These are phyloP conservation scores for Amanita fuliginea DNA, from an alignment of 768 basidiomycete species.

Conservation along the genomic window DNA sequence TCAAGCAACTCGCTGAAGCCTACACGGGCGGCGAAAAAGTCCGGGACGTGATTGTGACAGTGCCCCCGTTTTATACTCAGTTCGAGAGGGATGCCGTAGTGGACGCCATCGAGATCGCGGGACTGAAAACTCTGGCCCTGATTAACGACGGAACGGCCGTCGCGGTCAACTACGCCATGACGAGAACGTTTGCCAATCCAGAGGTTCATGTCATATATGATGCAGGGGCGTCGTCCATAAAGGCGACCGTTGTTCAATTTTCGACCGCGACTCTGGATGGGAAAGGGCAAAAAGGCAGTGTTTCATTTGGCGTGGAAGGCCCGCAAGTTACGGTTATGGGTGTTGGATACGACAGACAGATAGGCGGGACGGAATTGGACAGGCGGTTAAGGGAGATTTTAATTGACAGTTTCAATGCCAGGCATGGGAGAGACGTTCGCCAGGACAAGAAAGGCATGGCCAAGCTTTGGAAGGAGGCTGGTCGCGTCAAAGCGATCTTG, in stretches of 20 bases:
- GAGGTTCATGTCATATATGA: conserved; percentile 92
- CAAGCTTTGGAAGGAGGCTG: conserved; percentile 91
- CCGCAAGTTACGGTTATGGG: conserved; percentile 75
- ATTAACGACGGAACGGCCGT: conserved; percentile 91
- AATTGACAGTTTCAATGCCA: conserved; percentile 60
- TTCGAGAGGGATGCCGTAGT: conserved; percentile 85
- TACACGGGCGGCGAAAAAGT: conserved; percentile 61
- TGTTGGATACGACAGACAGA: conserved; percentile 66
- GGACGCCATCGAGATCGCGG: conserved; percentile 89
- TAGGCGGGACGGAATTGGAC: conserved; percentile 81
- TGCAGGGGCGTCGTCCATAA: conserved; percentile 76
- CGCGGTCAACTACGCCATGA: conserved; percentile 99
- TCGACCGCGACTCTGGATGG: conserved; percentile 27
- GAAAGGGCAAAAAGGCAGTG: conserved; percentile 31
- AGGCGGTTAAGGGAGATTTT: conserved; percentile 74
- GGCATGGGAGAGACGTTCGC: conserved; percentile 57
- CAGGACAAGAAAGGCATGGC: conserved; percentile 79
- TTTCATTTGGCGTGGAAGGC: conserved; percentile 20
- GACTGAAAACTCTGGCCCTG: conserved; percentile 71
- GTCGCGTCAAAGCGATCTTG: conserved; percentile 80
- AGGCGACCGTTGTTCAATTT: conserved; percentile 71
- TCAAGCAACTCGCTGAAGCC: conserved; percentile 78
- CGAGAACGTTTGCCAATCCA: conserved; percentile 67
- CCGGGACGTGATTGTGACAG: conserved; percentile 76
- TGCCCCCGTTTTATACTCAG: conserved; percentile 85